Base-by-base conservation (phyloP, 176 grass and related monocot genomes). In the Elaeis guineensis region DNA sequence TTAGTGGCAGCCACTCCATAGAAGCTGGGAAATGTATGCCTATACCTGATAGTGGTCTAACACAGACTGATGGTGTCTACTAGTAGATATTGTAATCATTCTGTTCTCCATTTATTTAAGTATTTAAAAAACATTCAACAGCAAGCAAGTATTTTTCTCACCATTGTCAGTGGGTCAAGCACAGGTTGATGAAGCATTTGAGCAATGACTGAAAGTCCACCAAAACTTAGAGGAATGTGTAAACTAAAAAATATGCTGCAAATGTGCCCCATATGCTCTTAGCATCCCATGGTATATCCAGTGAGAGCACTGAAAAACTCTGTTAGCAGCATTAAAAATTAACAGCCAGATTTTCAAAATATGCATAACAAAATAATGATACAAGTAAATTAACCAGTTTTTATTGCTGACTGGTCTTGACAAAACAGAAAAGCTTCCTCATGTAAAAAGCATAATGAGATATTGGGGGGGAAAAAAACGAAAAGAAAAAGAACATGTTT, bases 211-310 rank as follows among this genome's bases (percentile, higher is more conserved):
- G 51, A 86, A 32, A 97, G 92, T 25, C 92, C 92, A 75, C 75
- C 92, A 80, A 97, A 97, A 73, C 92, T 91, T 18, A 91, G 72
- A 5, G 92, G 87, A 49, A 91, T 54, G 48, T 97, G 92, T 51
- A 88, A 64, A 25, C 85, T 63, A 64, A 90, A 85, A 97, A 85
- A 72, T 97, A 97, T 20, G 69, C 92, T 11, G 79, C 72, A 88
- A 85, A 85, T 76, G 71, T 91, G 35, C 69, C 85, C 92, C 92
- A 97, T 55, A 71, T 70, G 24, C 88, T 80, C 35, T 67, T 77
- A 30, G n/a, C 56, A 48, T 91, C 62, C 92, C 93, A 97, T 58
- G 93, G 93, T 72, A 61, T 26, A 50, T 73, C 76, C 32, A 60
- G 55, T 48, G 79, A 82, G 58, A 91, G 64, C 65, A 75, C 63